A percentile compares a stretch with the other conserved stretches of the same genome.
These are phyloP conservation scores for Flaveria brownii DNA, from an alignment of 129 eudicot species.

Conservation along the genomic window DNA sequence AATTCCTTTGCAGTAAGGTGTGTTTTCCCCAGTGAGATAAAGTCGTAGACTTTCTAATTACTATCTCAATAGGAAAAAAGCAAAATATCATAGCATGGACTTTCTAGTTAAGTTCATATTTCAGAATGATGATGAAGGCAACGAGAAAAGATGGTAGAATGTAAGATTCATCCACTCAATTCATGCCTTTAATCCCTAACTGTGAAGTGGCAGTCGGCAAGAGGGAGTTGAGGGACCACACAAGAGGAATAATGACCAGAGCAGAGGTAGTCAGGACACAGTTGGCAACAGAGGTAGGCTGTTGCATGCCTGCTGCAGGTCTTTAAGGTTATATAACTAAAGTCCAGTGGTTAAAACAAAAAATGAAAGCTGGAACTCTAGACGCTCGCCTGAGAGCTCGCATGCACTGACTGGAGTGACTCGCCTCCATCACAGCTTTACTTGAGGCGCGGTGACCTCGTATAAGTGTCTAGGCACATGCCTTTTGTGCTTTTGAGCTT, in stretches of 20 bases:
- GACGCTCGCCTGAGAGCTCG: background rate
- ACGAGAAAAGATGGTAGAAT: background rate
- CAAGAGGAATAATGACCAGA: background rate
- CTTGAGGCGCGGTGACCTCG: background rate
- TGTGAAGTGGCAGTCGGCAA: background rate
- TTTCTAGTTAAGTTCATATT: background rate
- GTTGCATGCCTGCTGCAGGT: background rate
- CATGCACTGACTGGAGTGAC: background rate
- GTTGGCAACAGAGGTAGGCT: background rate
- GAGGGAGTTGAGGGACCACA: background rate
- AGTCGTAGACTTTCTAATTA: background rate
- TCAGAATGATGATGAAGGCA: background rate
- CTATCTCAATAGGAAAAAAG: background rate
- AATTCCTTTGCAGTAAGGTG: background rate
- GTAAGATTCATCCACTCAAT: background rate
- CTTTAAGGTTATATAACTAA: background rate
- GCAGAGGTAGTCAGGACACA: background rate
- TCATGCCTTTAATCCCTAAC: slow-evolving; percentile 2
- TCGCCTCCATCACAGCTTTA: background rate
- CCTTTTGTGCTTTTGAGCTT: background rate
- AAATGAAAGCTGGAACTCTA: background rate
- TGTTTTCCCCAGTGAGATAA: background rate
- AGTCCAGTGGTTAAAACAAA: background rate
- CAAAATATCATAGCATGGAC: background rate
- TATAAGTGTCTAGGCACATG: background rate